phyloP scores from a whole-genome alignment of 257 asterid genomes.

The Solanum paucissectum region DNA sequence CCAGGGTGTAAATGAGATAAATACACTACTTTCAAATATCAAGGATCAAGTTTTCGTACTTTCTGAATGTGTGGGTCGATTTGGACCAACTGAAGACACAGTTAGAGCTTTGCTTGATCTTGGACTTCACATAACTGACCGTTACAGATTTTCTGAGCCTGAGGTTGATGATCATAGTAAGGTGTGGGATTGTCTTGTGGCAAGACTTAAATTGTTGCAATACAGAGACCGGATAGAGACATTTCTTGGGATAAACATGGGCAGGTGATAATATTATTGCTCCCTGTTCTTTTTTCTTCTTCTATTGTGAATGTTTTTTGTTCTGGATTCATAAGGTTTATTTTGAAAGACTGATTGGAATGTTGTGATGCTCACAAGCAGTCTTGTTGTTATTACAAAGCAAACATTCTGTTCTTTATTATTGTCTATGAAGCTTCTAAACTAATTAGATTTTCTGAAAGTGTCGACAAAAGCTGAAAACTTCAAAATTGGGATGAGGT shows the following conservation, averaged over 20 bases:
- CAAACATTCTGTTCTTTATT: not conserved
- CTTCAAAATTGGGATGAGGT: not conserved
- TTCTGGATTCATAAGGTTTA: not conserved
- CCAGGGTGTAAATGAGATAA: constrained; percentile 69
- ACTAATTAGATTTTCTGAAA: not conserved
- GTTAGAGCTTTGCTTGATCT: constrained; percentile 53
- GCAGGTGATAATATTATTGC: constrained; percentile 53
- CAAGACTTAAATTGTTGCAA: constrained; percentile 71
- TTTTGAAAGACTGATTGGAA: not conserved
- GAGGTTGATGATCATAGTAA: constrained; percentile 39
- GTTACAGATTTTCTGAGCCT: constrained; percentile 43
- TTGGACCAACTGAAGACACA: constrained; percentile 79
- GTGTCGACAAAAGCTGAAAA: not conserved
- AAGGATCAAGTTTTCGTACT: constrained; percentile 62
- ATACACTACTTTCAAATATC: constrained; percentile 45
- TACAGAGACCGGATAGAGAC: constrained; percentile 87
- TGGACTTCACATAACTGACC: constrained; percentile 70
- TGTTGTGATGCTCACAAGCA: not conserved
- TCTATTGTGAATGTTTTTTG: not conserved
- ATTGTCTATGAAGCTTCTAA: not conserved
- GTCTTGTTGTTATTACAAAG: not conserved
- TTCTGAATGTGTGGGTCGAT: constrained; percentile 66
- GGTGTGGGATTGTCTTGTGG: constrained; percentile 69
- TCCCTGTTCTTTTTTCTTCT: not conserved
- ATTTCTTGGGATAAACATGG: constrained; percentile 91